These are phyloP conservation scores for Ceratocystis papillata DNA, from an alignment of 2,329 filamentous ascomycete species.

Conservation along the genomic window DNA sequence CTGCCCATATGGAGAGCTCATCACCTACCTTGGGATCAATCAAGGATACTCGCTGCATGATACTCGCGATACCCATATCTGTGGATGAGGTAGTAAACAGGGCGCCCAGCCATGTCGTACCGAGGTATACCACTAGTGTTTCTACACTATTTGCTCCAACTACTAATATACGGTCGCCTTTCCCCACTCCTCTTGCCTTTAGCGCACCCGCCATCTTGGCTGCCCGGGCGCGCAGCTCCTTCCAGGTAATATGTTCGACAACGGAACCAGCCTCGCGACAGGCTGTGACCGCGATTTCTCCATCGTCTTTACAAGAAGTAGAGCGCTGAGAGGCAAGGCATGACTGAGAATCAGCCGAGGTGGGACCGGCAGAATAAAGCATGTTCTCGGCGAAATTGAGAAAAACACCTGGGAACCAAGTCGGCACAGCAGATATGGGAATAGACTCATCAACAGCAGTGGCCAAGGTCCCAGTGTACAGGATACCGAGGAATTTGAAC, in stretches of 20 bases:
- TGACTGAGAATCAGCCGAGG: conserved; percentile 31
- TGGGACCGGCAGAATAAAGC: conserved; percentile 44
- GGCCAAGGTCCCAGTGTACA: conserved; percentile 51
- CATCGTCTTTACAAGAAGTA: conserved; percentile 57
- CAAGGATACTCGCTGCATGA: conserved; percentile 64
- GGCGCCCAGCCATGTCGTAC: conserved; percentile 57
- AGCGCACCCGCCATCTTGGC: conserved; percentile 55
- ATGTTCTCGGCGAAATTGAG: conserved; percentile 76
- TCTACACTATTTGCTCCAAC: conserved; percentile 67
- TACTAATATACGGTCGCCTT: conserved; percentile 64
- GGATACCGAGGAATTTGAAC: conserved; percentile 49
- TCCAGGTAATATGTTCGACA: conserved; percentile 53
- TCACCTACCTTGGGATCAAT: conserved; percentile 49
- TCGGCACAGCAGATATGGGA: conserved; percentile 59
- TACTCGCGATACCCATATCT: conserved; percentile 71
- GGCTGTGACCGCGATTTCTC: conserved; percentile 59
- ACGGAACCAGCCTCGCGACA: conserved; percentile 55
- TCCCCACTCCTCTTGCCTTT: conserved; percentile 51
- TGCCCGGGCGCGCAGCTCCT: conserved; percentile 49
- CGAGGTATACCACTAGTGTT: conserved; percentile 61
- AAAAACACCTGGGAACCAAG: conserved; percentile 64
- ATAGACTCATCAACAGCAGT: conserved; percentile 57
- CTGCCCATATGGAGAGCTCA: conserved; percentile 30
- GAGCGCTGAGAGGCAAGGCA: conserved; percentile 34
- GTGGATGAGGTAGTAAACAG: conserved; percentile 68